Evolutionary conservation across 176 grass and related monocot species (phyloP).

Genomic region (Oryza officinalis): DNA sequence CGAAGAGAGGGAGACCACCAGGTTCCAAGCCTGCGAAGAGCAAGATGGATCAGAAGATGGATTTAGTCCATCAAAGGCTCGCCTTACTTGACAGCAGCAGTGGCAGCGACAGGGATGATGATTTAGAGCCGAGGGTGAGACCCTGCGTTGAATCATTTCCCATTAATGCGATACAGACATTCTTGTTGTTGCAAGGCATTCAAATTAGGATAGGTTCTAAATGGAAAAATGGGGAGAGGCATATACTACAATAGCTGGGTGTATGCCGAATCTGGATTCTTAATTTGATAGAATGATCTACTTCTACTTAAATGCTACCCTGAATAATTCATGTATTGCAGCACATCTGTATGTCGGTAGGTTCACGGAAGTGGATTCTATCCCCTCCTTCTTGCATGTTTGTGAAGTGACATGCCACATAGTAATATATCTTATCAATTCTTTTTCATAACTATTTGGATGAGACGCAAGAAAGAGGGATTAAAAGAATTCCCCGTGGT

Average conservation of each 20-base stretch:
- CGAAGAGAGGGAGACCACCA: constrained; percentile 30
- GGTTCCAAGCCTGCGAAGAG: background rate
- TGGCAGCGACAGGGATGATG: constrained; percentile 7
- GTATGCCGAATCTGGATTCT: background rate
- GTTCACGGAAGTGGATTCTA: background rate
- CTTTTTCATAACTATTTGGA: too few species aligned
- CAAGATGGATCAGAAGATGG: constrained; percentile 52
- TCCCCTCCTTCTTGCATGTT: too few species aligned
- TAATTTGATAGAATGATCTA: background rate
- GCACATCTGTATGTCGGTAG: background rate
- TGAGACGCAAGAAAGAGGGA: too few species aligned
- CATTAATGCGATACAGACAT: too few species aligned
- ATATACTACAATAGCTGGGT: background rate
- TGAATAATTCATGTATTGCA: background rate
- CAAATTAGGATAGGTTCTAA: background rate
- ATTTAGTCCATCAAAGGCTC: constrained; percentile 35
- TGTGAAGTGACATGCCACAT: too few species aligned
- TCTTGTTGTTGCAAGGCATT: background rate
- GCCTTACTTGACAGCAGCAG: constrained; percentile 31
- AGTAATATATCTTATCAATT: too few species aligned
- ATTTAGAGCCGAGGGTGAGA: constrained; percentile 21
- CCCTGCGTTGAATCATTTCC: background rate
- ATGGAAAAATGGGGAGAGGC: background rate
- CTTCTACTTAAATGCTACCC: background rate
- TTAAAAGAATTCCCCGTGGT: too few species aligned